Evolutionary conservation across 1,284 basidiomycete species (phyloP), one percentile per base, ranked within the genome.

Genomic region (Trichosporon faecale): DNA sequence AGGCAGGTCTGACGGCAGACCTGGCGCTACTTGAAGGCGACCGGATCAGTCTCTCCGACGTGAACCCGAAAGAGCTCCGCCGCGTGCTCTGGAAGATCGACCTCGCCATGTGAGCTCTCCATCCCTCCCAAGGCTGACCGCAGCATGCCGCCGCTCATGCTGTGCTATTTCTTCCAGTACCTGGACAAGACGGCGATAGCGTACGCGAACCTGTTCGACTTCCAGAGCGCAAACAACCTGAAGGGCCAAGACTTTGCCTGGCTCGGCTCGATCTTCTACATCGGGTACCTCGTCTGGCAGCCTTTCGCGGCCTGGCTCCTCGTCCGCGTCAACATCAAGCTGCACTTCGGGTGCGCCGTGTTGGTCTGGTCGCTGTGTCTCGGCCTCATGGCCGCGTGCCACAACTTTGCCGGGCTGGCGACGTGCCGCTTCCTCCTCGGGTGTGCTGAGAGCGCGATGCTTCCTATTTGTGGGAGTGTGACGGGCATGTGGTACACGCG

Each of bases 401-500:
- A 18, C 29, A 61, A 21, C 40, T 77, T 76, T 40, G 68, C 74
- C 1, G 75, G 76, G 12, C 66, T 78, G n/a, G 64, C 70, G 2
- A 74, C 49, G n/a, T 64, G 40, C 61, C 73, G 76, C n/a, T 76
- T 79, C 68, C 69, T 79, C 61, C 74, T 79, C 18, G 77, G 77
- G 27, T 57, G 55, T 14, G 55, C 55, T 21, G 55, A 57, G 55
- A 57, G 55, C 14, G 55, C 55, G 11, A 57, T 57, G 55, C 55
- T 57, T 7, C 55, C 55, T 3, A 57, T 57, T 27, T 57, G 55
- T 27, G 55, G 55, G 27, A 16, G 77, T 37, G 68, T 78, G 66
- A 72, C 74, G 14, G 70, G 70, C 29, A 77, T 78, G 76, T 80
- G 78, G 78, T 80, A 77, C 77, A 77, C 77, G 25, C 72, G 77